Conservation (phyloP, 2,329 filamentous ascomycete species). For the Ramularia endophylla region DNA sequence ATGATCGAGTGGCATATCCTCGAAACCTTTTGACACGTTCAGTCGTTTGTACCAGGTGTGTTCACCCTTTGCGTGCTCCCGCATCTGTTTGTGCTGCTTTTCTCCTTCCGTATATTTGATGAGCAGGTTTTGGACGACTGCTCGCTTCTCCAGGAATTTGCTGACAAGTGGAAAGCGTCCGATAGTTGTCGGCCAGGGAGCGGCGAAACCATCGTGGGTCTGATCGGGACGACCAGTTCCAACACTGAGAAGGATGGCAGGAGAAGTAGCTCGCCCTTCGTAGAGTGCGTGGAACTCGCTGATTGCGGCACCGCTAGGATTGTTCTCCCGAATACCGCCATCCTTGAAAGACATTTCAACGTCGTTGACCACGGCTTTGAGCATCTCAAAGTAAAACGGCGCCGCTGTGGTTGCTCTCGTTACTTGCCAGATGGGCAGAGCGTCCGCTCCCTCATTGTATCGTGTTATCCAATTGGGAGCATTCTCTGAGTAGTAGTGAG, state of each 20-base stretch:
- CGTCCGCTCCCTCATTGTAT: constrained; percentile 45
- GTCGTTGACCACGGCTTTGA: constrained; percentile 40
- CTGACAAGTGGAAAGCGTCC: constrained; percentile 36
- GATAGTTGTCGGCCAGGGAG: constrained; percentile 41
- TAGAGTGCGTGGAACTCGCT: constrained; percentile 43
- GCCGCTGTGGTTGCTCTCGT: constrained; percentile 49
- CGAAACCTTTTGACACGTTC: constrained; percentile 42
- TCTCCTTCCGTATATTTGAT: constrained; percentile 50
- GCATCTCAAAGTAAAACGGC: constrained; percentile 48
- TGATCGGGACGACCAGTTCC: constrained; percentile 43
- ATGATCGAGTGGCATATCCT: constrained; percentile 42
- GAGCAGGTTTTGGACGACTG: constrained; percentile 45
- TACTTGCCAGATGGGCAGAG: constrained; percentile 47
- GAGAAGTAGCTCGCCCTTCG: constrained; percentile 35
- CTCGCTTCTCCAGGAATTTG: constrained; percentile 44
- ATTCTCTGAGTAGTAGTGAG: constrained; percentile 38
- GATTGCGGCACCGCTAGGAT: constrained; percentile 43
- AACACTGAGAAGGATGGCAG: constrained; percentile 41
- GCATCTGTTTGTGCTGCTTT: constrained; percentile 43
- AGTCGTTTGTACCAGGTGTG: constrained; percentile 47
- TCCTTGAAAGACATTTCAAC: constrained; percentile 42
- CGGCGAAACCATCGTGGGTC: constrained; percentile 41
- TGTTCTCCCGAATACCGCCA: constrained; percentile 47
- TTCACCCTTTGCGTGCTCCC: constrained; percentile 41
- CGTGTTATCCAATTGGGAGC: constrained; percentile 38